phyloP scores from a whole-genome alignment of 1,284 basidiomycete genomes.

The Hypsizygus ulmarius region DNA sequence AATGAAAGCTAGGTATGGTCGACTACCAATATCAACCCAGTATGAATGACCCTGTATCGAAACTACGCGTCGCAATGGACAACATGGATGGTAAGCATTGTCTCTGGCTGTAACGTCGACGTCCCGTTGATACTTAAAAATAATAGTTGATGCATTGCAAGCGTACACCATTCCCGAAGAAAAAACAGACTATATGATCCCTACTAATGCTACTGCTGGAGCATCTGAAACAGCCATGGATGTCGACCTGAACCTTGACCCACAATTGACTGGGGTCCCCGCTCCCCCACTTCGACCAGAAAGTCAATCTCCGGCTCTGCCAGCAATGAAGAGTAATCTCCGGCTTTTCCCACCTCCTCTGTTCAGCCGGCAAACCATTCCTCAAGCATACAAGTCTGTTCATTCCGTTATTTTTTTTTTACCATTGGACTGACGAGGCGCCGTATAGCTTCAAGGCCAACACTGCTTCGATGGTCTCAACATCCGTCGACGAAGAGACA shows the following conservation, averaged over 20 bases:
- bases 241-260: slow-evolving; percentile 35
- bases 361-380: slow-evolving; percentile 76
- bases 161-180: slow-evolving; percentile 67
- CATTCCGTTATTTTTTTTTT: not conserved
- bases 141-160: slow-evolving; percentile 67
- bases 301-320: not conserved
- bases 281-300: slow-evolving; percentile 16
- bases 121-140: not conserved
- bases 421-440: not conserved
- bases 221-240: slow-evolving; percentile 17
- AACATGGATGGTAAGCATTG: slow-evolving; percentile 70
- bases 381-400: slow-evolving; percentile 75
- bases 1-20: slow-evolving; percentile 67
- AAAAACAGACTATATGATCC: slow-evolving; percentile 56
- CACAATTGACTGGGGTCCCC: slow-evolving; percentile 37
- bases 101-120: not conserved
- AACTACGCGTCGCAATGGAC: slow-evolving; percentile 71
- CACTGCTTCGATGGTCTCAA: slow-evolving; percentile 65
- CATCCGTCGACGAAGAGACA: slow-evolving; percentile 65
- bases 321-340: slow-evolving; percentile 49
- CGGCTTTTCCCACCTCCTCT: slow-evolving; percentile 80
- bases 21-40: slow-evolving; percentile 87
- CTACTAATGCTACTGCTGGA: slow-evolving; percentile 20
- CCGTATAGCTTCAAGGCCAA: slow-evolving; percentile 72
- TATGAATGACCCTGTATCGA: slow-evolving; percentile 63